Conservation (phyloP, 2,329 filamentous ascomycete species). For the Rhynchosporium graminicola region DNA sequence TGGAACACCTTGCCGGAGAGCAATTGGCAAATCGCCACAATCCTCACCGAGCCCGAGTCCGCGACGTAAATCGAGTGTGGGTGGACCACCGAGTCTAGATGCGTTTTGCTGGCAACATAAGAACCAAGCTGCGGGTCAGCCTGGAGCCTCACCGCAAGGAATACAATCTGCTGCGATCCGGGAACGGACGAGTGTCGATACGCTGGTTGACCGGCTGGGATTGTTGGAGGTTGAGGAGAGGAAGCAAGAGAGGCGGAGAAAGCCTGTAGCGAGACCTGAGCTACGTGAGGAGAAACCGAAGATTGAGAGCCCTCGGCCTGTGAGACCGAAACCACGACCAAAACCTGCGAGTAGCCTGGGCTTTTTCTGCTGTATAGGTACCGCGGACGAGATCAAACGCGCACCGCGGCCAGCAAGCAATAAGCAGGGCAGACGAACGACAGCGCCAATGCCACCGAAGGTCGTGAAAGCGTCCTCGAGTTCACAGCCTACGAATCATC, state of each 20-base stretch:
- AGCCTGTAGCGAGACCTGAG: conserved; percentile 34
- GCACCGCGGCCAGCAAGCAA: conserved; percentile 34
- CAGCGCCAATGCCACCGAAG: conserved; percentile 21
- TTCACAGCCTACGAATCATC: conserved; percentile 25
- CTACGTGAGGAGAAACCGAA: conserved; percentile 19
- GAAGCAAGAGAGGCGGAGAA: conserved; percentile 33
- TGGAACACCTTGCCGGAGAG: conserved; percentile 80
- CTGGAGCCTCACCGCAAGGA: conserved; percentile 42
- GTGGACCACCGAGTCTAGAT: conserved; percentile 34
- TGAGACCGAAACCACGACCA: conserved; percentile 21
- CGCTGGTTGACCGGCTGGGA: conserved; percentile 76
- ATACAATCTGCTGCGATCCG: conserved; percentile 53
- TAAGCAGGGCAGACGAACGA: conserved; percentile 22
- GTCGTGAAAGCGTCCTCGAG: conserved; percentile 21
- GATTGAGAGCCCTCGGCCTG: conserved; percentile 14
- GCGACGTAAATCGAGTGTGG: conserved; percentile 31
- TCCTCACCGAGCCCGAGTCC: conserved; percentile 37
- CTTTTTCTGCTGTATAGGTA: conserved; percentile 38
- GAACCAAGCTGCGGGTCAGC: conserved; percentile 63
- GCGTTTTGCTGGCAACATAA: conserved; percentile 93
- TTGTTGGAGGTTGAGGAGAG: conserved; percentile 59
- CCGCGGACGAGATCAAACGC: conserved; percentile 30
- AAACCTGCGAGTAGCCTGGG: conserved; percentile 31
- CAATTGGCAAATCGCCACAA: conserved; percentile 52
- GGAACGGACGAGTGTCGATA: conserved; percentile 79